Evolutionary conservation across 1,284 basidiomycete genomes (phyloP), one percentile per base, ranked within the genome.

Genomic region (Puccinia horiana): DNA sequence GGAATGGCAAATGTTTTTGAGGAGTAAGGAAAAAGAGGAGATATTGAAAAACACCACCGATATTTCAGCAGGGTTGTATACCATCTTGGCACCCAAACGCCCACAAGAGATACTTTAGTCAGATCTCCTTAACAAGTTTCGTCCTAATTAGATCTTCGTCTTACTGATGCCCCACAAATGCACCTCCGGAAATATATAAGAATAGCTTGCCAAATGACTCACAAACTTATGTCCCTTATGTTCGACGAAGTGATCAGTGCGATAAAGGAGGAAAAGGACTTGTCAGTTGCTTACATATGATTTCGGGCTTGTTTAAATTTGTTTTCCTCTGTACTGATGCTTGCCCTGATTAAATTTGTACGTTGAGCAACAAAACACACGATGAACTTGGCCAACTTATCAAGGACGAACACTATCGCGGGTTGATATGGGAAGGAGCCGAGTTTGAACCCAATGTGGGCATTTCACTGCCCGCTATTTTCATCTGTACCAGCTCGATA

Each of bases 191-290:
- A 61, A 58, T 9, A 18, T 37, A 80, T 40, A 23, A 42, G 73
- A 61, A 42, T 80, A 5, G 94, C 95, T 16, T 90, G 93, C 3
- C 91, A 90, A 83, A 89, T 98, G 81, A 94, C 94, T 1, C 94
- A 93, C 11, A 94, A 94, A 0, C 89, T 97, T 29, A 91, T 98
- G 85, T 90, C 91, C 77, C 90, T 95, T 85, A 93, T 98, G 87
- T 92, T 96, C 81, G 93, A 94, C 58, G 96, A 94, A 87, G 90
- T 98, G 85, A 94, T 95, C 87, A 91, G 91, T 4, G 94, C 97
- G 85, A 90, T 98, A 58, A 96, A 99, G 88, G 91, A 92, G 83
- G 94, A 95, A 86, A 92, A 93, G 65, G 94, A 94, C 12, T 37
- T 42, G 29, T 12, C 18, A 26, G 29, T 26, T n/a, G 14, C 29